Conservation (phyloP, 2,329 filamentous ascomycete species). For the Aspergillus sojae region DNA sequence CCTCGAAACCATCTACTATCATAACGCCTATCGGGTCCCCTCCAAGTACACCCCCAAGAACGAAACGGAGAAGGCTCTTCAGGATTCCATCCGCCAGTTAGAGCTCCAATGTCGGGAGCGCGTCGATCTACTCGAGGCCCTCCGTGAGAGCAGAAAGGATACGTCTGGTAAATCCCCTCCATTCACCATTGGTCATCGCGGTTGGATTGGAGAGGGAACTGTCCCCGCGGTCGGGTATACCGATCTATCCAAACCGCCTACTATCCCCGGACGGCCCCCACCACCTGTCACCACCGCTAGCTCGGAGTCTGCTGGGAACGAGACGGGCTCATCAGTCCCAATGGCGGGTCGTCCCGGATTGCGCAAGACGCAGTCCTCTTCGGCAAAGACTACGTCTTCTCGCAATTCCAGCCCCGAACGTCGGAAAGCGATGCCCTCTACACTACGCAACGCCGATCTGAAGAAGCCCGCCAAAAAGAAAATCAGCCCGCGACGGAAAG, state of each 20-base stretch:
- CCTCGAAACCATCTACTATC: slow-evolving; percentile 84
- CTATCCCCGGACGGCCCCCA: slow-evolving; percentile 54
- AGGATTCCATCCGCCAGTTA: slow-evolving; percentile 78
- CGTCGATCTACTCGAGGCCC: slow-evolving; percentile 81
- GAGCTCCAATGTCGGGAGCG: slow-evolving; percentile 92
- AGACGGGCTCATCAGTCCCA: slow-evolving; percentile 1
- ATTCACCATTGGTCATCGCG: slow-evolving; percentile 38
- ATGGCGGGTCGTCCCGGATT: slow-evolving; percentile 23
- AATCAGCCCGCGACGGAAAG: slow-evolving; percentile 37
- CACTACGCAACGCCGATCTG: slow-evolving; percentile 52
- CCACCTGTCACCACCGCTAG: slow-evolving; percentile 22
- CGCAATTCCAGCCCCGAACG: slow-evolving; percentile 66
- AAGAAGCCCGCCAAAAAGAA: slow-evolving; percentile 52
- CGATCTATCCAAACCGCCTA: slow-evolving; percentile 73
- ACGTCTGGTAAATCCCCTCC: slow-evolving; percentile 28
- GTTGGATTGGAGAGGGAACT: slow-evolving; percentile 78
- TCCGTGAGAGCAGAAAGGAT: slow-evolving; percentile 67
- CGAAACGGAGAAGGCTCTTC: slow-evolving; percentile 80
- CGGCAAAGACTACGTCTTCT: slow-evolving; percentile 46
- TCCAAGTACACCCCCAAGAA: slow-evolving; percentile 70
- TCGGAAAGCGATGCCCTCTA: slow-evolving; percentile 60
- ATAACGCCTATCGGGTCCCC: slow-evolving; percentile 75
- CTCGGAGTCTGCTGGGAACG: slow-evolving; percentile 24
- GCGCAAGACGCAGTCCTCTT: slow-evolving; percentile 33
- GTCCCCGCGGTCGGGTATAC: slow-evolving; percentile 79